These are phyloP conservation scores for Penicillium sp. DNA, from an alignment of 2,329 filamentous ascomycete species.

Conservation along the genomic window DNA sequence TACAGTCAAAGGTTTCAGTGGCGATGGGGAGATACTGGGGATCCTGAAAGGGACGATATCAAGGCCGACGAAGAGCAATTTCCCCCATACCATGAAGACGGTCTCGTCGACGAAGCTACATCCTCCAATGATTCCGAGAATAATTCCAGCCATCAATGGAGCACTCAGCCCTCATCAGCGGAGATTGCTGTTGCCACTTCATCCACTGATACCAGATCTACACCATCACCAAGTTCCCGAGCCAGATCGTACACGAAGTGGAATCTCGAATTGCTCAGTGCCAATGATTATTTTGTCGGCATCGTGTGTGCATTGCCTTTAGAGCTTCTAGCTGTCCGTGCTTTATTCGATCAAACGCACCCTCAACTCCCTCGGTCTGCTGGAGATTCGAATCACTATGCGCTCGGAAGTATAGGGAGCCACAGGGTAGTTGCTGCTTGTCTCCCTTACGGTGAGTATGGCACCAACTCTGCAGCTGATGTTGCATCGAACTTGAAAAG, in stretches of 20 bases:
- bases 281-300: conserved; percentile 27
- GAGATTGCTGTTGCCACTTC: no score
- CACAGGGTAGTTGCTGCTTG: conserved; percentile 24
- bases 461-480: background rate
- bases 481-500: conserved; percentile 13
- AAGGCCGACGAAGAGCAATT: background rate
- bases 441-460: conserved; percentile 12
- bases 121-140: no score
- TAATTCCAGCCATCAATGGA: no score
- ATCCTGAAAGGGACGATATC: conserved; percentile 9
- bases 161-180: no score
- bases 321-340: conserved; percentile 29
- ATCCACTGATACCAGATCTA: no score
- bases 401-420: conserved; percentile 16
- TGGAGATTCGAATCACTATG: conserved; percentile 28
- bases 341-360: conserved; percentile 25
- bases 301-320: conserved; percentile 29
- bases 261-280: no score
- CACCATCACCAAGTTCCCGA: no score
- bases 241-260: no score
- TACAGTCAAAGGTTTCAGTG: conserved; percentile 15
- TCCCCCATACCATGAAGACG: no score
- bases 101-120: no score
- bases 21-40: conserved; percentile 18
- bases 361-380: background rate